These are phyloP conservation scores for Trametes cingulata DNA, from an alignment of 768 basidiomycete genomes.

Conservation along the genomic window DNA sequence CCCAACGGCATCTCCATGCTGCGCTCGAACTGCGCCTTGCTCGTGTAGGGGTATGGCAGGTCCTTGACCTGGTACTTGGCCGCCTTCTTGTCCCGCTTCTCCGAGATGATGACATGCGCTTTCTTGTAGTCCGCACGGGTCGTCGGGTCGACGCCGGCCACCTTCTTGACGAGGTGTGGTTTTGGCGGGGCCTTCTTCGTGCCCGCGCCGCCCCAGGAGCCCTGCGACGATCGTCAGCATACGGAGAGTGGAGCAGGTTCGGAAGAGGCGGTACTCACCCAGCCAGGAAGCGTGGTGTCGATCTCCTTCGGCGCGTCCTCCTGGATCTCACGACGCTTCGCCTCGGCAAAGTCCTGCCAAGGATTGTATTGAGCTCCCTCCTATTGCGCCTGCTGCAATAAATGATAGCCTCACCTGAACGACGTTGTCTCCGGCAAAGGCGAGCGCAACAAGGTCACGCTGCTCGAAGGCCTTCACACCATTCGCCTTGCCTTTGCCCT, in stretches of 20 bases:
- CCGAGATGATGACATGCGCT: conserved; percentile 91
- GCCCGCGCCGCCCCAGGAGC: conserved; percentile 89
- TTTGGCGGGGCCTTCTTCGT: conserved; percentile 59
- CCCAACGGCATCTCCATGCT: conserved; percentile 82
- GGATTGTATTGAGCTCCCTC: neutral
- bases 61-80: conserved; percentile 88
- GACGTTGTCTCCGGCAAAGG: conserved; percentile 97
- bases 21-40: conserved; percentile 88
- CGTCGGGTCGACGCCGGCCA: conserved; percentile 77
- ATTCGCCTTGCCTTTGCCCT: conserved; percentile 42
- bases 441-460: conserved; percentile 87
- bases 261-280: conserved; percentile 59
- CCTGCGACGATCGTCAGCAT: conserved; percentile 45
- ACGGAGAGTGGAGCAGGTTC: neutral
- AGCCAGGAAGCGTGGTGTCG: conserved; percentile 91
- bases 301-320: conserved; percentile 85
- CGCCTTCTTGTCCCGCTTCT: conserved; percentile 94
- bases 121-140: conserved; percentile 83
- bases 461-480: conserved; percentile 78
- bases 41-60: conserved; percentile 93
- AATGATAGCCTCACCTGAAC: conserved; percentile 59
- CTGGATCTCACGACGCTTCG: conserved; percentile 80
- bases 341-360: conserved; percentile 78
- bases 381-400: neutral
- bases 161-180: conserved; percentile 74